Percentiles rank a stretch among this genome's conserved stretches.
phyloP scores from a whole-genome alignment of 306 rosid species.

The Gastrolobium villosum region DNA sequence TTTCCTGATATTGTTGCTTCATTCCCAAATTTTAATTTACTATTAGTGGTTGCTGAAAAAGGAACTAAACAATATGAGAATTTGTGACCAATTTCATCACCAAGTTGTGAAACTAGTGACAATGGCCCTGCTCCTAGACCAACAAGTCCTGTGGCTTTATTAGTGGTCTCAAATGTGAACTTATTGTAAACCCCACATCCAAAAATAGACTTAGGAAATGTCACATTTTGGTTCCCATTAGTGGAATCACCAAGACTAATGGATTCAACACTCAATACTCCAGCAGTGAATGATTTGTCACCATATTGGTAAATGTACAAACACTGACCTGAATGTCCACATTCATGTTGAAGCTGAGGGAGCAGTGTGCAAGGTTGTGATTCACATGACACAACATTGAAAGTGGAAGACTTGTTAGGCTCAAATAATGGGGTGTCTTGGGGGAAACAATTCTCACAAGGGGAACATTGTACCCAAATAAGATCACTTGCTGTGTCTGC shows the following conservation, averaged over 20 bases:
- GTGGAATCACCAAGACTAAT: slow-evolving; percentile 6
- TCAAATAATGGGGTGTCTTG: slow-evolving; percentile 35
- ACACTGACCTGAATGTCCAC: slow-evolving; percentile 12
- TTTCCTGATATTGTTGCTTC: neutral
- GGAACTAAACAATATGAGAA: slow-evolving; percentile 52
- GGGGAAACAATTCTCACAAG: slow-evolving; percentile 13
- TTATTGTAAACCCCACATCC: slow-evolving; percentile 43
- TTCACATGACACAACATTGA: neutral
- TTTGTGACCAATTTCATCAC: slow-evolving; percentile 35
- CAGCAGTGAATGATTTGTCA: neutral
- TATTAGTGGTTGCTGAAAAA: neutral
- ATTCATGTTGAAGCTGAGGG: accelerated
- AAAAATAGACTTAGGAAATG: neutral
- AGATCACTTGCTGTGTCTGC: slow-evolving; percentile 53
- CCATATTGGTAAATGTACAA: slow-evolving; percentile 9
- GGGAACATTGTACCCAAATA: slow-evolving; percentile 47
- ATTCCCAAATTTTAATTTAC: slow-evolving; percentile 47
- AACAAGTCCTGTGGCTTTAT: slow-evolving; percentile 2
- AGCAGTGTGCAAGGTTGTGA: slow-evolving; percentile 16
- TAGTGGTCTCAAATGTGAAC: accelerated
- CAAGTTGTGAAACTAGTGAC: slow-evolving; percentile 47
- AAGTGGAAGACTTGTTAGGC: slow-evolving; percentile 38
- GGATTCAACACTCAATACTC: slow-evolving; percentile 26
- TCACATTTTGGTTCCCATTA: neutral
- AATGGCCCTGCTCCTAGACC: slow-evolving; percentile 48